Evolutionary conservation across 2,329 filamentous ascomycete species (phyloP).

Genomic region (Sclerotinia subarctica): DNA sequence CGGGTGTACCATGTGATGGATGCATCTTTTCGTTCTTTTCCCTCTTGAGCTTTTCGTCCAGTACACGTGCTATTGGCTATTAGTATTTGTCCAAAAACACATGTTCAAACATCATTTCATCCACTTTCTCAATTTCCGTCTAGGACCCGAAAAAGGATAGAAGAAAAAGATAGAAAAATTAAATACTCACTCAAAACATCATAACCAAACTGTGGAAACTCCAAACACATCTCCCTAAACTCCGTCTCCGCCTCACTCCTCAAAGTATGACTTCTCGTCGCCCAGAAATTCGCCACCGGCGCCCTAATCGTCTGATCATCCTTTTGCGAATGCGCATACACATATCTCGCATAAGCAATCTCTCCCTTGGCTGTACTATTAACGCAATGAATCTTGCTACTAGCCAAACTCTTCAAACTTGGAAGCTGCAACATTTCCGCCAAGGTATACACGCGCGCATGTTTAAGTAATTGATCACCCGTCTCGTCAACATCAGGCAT

Average conservation of each 20-base stretch:
- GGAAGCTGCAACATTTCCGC: conserved; percentile 72
- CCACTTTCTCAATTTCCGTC: neutral
- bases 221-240: conserved; percentile 80
- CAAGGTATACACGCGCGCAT: conserved; percentile 85
- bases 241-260: conserved; percentile 82
- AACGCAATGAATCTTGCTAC: conserved; percentile 88
- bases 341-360: conserved; percentile 86
- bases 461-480: conserved; percentile 81
- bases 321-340: conserved; percentile 71
- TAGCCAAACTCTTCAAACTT: conserved; percentile 70
- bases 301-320: conserved; percentile 73
- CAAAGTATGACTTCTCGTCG: conserved; percentile 72
- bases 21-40: conserved; percentile 55
- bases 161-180: neutral
- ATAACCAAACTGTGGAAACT: conserved; percentile 89
- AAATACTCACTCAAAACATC: conserved; percentile 72
- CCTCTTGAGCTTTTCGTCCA: conserved; percentile 65
- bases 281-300: conserved; percentile 90
- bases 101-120: neutral
- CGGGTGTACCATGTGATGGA: conserved; percentile 43
- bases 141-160: too few species aligned
- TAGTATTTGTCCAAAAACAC: conserved; percentile 17
- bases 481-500: conserved; percentile 67
- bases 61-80: conserved; percentile 52
- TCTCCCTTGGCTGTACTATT: conserved; percentile 85